Evolutionary conservation across 805 yeast genomes (phyloP).

Genomic region (Teunomyces gatunensis): DNA sequence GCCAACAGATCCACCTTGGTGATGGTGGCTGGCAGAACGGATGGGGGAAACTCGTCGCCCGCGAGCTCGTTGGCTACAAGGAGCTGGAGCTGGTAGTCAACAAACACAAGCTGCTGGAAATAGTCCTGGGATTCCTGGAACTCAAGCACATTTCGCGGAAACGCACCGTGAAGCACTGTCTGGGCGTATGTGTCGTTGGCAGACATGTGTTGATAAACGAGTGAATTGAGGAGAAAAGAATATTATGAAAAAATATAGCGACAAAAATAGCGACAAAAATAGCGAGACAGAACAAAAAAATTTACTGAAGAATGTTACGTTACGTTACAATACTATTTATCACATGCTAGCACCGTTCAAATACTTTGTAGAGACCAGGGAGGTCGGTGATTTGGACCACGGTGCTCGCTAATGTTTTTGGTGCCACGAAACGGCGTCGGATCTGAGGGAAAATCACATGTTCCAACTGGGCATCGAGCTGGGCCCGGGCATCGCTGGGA

Average conservation of each 20-base stretch:
- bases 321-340: neutral
- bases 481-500: conserved; percentile 12
- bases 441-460: conserved; percentile 62
- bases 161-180: conserved; percentile 35
- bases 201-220: conserved; percentile 4
- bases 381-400: conserved; percentile 85
- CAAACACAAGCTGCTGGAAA: conserved; percentile 32
- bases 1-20: conserved; percentile 25
- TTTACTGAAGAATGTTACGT: neutral
- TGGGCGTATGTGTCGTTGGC: conserved; percentile 23
- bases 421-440: conserved; percentile 62
- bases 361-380: conserved; percentile 87
- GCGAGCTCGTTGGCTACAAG: conserved; percentile 16
- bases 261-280: neutral
- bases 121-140: conserved; percentile 33
- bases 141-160: conserved; percentile 33
- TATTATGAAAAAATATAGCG: neutral
- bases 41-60: conserved; percentile 22
- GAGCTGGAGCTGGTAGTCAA: conserved; percentile 38
- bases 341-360: conserved; percentile 72
- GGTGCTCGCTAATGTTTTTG: conserved; percentile 47
- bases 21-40: conserved; percentile 5
- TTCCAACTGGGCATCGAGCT: conserved; percentile 43
- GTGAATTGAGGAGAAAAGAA: neutral
- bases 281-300: neutral